A percentile compares a stretch with the other conserved stretches of the same genome.
These are phyloP conservation scores for Penicillium freii DNA, from an alignment of 2,329 filamentous ascomycete genomes.

Conservation along the genomic window DNA sequence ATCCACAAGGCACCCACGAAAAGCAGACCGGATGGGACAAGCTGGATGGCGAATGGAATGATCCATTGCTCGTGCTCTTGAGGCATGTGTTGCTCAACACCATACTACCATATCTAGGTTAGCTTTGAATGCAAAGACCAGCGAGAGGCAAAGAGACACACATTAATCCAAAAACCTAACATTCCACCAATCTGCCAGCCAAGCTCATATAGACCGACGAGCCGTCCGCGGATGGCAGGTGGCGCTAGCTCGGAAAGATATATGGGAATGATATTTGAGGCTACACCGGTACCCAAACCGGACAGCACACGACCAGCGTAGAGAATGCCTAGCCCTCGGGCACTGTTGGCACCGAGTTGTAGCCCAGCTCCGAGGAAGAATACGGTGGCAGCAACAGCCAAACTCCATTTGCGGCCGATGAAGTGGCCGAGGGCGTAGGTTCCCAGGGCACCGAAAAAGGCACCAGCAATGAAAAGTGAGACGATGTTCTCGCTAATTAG, in stretches of 20 bases:
- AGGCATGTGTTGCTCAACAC: slow-evolving; percentile 42
- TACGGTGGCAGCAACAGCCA: slow-evolving; percentile 60
- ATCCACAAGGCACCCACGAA: slow-evolving; percentile 59
- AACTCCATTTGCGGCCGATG: slow-evolving; percentile 61
- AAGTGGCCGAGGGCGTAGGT: slow-evolving; percentile 64
- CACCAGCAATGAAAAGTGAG: slow-evolving; percentile 75
- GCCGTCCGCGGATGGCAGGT: slow-evolving; percentile 53
- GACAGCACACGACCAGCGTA: slow-evolving; percentile 54
- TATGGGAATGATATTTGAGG: slow-evolving; percentile 56
- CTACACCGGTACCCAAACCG: slow-evolving; percentile 54
- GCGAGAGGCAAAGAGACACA: slow-evolving; percentile 17
- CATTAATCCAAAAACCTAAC: slow-evolving; percentile 48
- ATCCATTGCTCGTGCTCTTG: slow-evolving; percentile 33
- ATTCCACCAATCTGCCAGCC: slow-evolving; percentile 51
- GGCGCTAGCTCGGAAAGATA: slow-evolving; percentile 58
- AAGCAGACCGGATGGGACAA: slow-evolving; percentile 35
- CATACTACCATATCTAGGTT: slow-evolving; percentile 43
- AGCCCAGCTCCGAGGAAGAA: slow-evolving; percentile 68
- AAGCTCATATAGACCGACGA: slow-evolving; percentile 55
- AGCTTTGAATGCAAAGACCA: slow-evolving; percentile 6
- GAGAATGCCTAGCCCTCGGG: slow-evolving; percentile 59
- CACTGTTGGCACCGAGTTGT: slow-evolving; percentile 62
- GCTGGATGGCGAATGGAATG: slow-evolving; percentile 35
- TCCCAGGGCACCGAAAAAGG: slow-evolving; percentile 70
- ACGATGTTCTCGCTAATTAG: slow-evolving; percentile 71